Evolutionary conservation across 2,329 filamentous ascomycete genomes (phyloP).

Genomic region (Kalmusia sp.): DNA sequence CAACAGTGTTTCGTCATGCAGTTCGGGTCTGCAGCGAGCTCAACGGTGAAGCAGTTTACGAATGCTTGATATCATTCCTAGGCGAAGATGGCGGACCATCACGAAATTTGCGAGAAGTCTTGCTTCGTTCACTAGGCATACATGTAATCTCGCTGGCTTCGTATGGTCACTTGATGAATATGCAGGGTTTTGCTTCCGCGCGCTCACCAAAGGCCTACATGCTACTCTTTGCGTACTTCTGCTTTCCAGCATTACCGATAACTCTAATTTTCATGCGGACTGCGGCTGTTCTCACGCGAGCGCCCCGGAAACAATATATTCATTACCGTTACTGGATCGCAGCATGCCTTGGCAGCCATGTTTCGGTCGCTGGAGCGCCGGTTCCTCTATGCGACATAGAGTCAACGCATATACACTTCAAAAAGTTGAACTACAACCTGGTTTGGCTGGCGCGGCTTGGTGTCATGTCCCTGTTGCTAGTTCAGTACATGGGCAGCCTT

Average conservation of each 20-base stretch:
- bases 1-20: constrained; percentile 4
- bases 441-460: background rate
- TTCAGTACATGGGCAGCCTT: constrained; percentile 1
- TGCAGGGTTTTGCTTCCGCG: background rate
- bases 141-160: constrained; percentile 1
- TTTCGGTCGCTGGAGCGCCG: background rate
- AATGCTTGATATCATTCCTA: background rate
- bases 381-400: background rate
- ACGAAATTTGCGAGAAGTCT: background rate
- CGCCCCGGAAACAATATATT: background rate
- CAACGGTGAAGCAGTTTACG: background rate
- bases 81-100: background rate
- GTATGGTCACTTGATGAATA: constrained; percentile 3
- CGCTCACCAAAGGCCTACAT: background rate
- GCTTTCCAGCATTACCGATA: background rate
- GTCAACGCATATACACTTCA: background rate
- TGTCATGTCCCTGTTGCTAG: background rate
- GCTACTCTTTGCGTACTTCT: background rate
- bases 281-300: background rate
- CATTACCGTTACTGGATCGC: background rate
- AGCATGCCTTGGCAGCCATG: background rate
- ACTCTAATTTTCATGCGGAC: background rate
- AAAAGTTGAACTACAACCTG: background rate
- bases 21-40: background rate
- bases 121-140: background rate